These are phyloP conservation scores for Aspergillaceae sp. DNA, from an alignment of 2,329 filamentous ascomycete species.

Conservation along the genomic window DNA sequence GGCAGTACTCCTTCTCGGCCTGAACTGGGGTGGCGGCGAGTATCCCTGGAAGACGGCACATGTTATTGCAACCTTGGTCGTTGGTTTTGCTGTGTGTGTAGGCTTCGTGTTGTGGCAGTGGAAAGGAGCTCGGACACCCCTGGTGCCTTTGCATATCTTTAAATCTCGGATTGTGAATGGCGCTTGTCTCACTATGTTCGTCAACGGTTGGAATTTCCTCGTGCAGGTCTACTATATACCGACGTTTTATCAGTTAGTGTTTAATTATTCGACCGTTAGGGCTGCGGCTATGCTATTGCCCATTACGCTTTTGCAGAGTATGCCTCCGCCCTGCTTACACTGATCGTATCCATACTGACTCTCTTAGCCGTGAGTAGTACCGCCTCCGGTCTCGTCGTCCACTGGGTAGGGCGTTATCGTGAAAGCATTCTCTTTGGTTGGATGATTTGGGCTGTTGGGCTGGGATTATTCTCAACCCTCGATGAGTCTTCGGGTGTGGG, in stretches of 20 bases:
- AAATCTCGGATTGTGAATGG: constrained; percentile 46
- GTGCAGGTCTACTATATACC: constrained; percentile 56
- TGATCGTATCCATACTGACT: background rate
- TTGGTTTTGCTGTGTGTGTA: constrained; percentile 34
- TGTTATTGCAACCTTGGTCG: constrained; percentile 47
- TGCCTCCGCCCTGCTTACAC: background rate
- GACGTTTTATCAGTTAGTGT: constrained; percentile 52
- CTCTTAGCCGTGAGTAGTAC: constrained; percentile 36
- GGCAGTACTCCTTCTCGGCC: constrained; percentile 40
- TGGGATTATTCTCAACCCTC: constrained; percentile 47
- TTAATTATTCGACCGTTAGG: constrained; percentile 34
- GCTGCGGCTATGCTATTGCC: constrained; percentile 46
- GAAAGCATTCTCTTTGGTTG: constrained; percentile 49
- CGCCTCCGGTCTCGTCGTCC: constrained; percentile 45
- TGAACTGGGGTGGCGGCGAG: constrained; percentile 54
- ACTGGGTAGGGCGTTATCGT: constrained; percentile 46
- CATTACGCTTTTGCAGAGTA: constrained; percentile 41
- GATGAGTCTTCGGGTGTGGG: constrained; percentile 41
- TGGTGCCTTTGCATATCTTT: constrained; percentile 44
- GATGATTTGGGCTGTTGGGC: constrained; percentile 44
- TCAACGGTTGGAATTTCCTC: constrained; percentile 53
- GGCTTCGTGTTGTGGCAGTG: constrained; percentile 27
- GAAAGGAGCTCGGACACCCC: constrained; percentile 21
- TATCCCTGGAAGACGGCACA: constrained; percentile 49
- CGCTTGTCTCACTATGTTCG: constrained; percentile 48